Evolutionary conservation across 2,329 filamentous ascomycete genomes (phyloP).

Genomic region (Diplodia seriata): DNA sequence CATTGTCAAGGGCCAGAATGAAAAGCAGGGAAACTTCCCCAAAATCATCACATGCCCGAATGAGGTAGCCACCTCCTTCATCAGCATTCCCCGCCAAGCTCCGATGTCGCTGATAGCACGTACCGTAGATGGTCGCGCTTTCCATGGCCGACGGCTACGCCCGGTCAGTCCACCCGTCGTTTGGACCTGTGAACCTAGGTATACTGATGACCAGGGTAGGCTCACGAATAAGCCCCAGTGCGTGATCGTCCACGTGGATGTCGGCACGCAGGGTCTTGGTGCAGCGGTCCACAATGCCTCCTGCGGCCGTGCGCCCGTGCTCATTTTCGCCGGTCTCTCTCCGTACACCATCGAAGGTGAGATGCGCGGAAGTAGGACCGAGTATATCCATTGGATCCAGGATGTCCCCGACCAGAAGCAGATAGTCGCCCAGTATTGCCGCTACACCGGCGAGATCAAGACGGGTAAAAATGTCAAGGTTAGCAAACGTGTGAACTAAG

Average conservation of each 20-base stretch:
- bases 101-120: slow-evolving; percentile 28
- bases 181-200: background rate
- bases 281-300: slow-evolving; percentile 82
- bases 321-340: slow-evolving; percentile 79
- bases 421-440: slow-evolving; percentile 84
- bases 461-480: slow-evolving; percentile 80
- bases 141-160: slow-evolving; percentile 86
- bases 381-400: slow-evolving; percentile 88
- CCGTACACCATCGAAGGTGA: slow-evolving; percentile 81
- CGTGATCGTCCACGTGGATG: slow-evolving; percentile 80
- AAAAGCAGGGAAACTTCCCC: slow-evolving; percentile 65
- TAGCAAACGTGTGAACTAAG: slow-evolving; percentile 7
- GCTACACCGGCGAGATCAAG: slow-evolving; percentile 83
- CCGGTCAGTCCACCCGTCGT: slow-evolving; percentile 33
- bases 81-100: background rate
- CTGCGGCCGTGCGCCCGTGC: slow-evolving; percentile 73
- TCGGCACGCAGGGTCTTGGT: slow-evolving; percentile 79
- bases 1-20: slow-evolving; percentile 76
- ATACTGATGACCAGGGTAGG: slow-evolving; percentile 41
- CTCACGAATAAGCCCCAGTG: slow-evolving; percentile 73
- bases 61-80: slow-evolving; percentile 60
- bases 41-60: slow-evolving; percentile 81
- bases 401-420: slow-evolving; percentile 82
- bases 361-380: slow-evolving; percentile 72
- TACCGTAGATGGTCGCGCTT: slow-evolving; percentile 75